A percentile compares a stretch with the other conserved stretches of the same genome.
Conservation (phyloP, 345 rosid species). For the Eucalyptus sideroxylon region DNA sequence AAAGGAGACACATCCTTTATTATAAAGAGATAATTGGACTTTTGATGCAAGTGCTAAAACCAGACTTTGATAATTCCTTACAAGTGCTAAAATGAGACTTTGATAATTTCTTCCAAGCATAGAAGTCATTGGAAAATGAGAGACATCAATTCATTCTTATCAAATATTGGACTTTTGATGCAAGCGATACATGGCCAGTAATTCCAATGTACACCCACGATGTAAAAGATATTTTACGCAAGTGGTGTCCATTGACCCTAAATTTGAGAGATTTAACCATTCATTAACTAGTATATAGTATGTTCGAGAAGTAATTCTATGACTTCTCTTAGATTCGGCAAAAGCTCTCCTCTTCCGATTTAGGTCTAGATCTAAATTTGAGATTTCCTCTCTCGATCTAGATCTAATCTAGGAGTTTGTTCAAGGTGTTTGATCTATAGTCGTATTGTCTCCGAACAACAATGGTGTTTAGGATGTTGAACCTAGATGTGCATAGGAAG, state of each 20-base stretch:
- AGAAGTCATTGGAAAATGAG: neutral
- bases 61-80: neutral
- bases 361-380: neutral
- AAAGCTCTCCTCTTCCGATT: neutral
- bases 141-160: neutral
- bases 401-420: neutral
- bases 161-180: neutral
- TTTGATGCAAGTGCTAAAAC: neutral
- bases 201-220: neutral
- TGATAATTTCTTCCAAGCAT: neutral
- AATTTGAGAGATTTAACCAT: neutral
- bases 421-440: neutral
- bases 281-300: neutral
- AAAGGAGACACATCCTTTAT: neutral
- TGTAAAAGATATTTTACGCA: neutral
- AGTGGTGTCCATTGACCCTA: neutral
- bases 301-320: neutral
- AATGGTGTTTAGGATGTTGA: neutral
- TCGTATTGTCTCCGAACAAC: neutral
- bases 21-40: neutral
- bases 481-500: neutral
- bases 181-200: neutral
- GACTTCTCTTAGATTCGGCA: neutral
- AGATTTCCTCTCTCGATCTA: neutral
- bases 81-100: neutral